A percentile compares a stretch with the other conserved stretches of the same genome.
These are phyloP conservation scores for Linum tenue DNA, from an alignment of 345 rosid genomes.

Conservation along the genomic window DNA sequence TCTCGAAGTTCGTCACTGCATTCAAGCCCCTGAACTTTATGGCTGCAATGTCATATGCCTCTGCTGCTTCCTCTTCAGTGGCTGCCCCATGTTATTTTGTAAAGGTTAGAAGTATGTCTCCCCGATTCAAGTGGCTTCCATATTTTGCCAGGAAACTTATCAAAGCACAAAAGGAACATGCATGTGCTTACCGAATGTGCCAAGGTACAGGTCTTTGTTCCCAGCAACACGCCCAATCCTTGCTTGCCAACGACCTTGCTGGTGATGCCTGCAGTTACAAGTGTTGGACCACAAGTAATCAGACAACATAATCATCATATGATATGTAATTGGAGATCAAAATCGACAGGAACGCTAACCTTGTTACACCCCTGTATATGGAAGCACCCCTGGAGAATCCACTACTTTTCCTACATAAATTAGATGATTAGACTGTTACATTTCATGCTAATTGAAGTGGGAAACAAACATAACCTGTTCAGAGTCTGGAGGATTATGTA, in stretches of 20 bases:
- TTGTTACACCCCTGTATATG: constrained; percentile 88
- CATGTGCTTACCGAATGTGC: constrained; percentile 65
- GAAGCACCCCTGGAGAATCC: constrained; percentile 99
- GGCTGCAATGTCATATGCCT: constrained; percentile 97
- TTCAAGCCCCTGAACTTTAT: constrained; percentile 83
- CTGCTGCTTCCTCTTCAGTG: constrained; percentile 97
- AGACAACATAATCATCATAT: not conserved
- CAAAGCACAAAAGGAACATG: not conserved
- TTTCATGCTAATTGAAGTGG: no score
- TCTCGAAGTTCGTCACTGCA: constrained; percentile 95
- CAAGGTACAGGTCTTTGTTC: constrained; percentile 89
- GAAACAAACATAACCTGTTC: no score
- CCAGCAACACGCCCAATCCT: constrained; percentile 98
- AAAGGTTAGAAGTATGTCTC: no score
- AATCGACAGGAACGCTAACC: constrained; percentile 23
- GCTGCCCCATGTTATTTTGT: constrained; percentile 30
- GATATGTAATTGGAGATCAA: not conserved
- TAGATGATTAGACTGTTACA: not conserved
- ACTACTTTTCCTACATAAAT: constrained; percentile 63
- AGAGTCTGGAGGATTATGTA: not conserved
- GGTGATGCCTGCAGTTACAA: constrained; percentile 64
- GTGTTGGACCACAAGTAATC: not conserved
- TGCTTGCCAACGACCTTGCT: constrained; percentile 99
- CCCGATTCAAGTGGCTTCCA: not conserved
- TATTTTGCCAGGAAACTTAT: not conserved